Evolutionary conservation across 495 filamentous ascomycete genomes (phyloP).

Genomic region (Oidiodendron maius): DNA sequence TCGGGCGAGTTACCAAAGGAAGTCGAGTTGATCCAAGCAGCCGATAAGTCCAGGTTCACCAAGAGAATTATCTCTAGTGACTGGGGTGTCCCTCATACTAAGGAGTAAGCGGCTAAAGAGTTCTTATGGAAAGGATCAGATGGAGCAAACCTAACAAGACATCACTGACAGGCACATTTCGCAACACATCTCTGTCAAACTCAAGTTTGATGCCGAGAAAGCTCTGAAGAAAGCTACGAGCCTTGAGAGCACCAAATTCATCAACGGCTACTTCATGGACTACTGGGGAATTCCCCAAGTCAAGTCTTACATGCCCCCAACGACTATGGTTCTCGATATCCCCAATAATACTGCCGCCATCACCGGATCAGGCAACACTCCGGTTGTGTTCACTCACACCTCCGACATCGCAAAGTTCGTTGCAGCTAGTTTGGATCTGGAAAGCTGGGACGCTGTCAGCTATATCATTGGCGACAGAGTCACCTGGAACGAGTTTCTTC

Average conservation of each 20-base stretch:
- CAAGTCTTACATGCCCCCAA: neutral
- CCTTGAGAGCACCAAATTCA: neutral
- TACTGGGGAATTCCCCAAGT: neutral
- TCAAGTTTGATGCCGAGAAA: neutral
- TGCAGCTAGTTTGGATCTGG: too few relatives aligned
- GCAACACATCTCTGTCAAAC: neutral
- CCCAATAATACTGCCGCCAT: neutral
- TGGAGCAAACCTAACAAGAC: neutral
- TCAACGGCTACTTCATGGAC: neutral
- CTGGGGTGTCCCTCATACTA: neutral
- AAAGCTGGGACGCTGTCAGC: too few relatives aligned
- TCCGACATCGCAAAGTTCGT: neutral
- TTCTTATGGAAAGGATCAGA: neutral
- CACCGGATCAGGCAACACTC: neutral
- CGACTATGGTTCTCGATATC: neutral
- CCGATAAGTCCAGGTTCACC: neutral
- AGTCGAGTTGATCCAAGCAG: neutral
- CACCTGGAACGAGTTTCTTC: too few relatives aligned
- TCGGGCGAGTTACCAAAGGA: too few relatives aligned
- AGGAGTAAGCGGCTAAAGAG: neutral
- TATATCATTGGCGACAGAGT: too few relatives aligned
- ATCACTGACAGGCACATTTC: neutral
- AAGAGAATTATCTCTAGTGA: neutral
- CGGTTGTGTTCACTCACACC: neutral
- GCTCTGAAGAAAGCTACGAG: neutral